phyloP scores from a whole-genome alignment of 176 grass and related monocot genomes.

The Aegilops umbellulata region DNA sequence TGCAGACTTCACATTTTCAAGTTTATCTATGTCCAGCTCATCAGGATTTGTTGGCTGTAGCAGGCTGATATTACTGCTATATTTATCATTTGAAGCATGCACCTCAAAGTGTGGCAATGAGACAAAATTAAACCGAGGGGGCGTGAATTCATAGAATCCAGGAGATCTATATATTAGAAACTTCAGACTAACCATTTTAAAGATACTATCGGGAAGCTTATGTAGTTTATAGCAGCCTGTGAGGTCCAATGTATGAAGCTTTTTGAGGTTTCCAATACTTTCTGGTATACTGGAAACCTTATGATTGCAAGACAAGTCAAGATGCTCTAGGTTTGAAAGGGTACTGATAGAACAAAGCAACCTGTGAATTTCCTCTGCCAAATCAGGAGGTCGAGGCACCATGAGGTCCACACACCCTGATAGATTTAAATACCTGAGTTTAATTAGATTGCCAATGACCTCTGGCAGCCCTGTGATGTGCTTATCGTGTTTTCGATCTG shows the following conservation, averaged over 20 bases:
- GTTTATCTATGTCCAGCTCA: background rate
- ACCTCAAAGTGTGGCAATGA: background rate
- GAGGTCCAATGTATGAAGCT: background rate
- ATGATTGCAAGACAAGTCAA: background rate
- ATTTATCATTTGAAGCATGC: no score
- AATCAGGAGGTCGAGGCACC: no score
- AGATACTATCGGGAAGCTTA: background rate
- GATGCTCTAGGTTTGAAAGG: background rate
- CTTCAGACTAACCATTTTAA: background rate
- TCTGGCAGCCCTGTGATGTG: background rate
- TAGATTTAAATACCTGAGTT: background rate
- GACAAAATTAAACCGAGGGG: background rate
- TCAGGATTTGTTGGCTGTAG: background rate
- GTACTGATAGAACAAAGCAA: background rate
- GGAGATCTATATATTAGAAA: background rate
- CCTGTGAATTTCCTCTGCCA: background rate
- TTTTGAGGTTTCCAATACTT: background rate
- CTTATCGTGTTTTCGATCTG: no score
- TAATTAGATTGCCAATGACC: background rate
- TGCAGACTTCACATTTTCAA: background rate
- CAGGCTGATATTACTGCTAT: background rate
- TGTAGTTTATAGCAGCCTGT: background rate
- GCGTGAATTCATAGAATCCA: background rate
- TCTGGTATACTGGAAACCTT: background rate
- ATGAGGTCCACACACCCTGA: no score